phyloP scores from a whole-genome alignment of 306 rosid genomes.

The Acacia acuminata region DNA sequence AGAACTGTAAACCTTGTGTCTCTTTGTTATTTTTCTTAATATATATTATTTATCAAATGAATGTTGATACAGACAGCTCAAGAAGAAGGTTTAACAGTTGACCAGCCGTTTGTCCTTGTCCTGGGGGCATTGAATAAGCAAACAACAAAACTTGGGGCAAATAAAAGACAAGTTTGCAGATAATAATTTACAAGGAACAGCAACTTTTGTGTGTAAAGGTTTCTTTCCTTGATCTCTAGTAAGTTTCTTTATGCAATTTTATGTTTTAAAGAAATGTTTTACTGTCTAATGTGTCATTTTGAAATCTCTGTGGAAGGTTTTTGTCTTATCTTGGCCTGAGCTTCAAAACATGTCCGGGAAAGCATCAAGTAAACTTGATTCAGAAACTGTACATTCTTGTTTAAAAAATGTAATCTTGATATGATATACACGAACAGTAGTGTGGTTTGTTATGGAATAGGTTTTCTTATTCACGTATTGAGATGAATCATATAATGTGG shows the following conservation, averaged over 20 bases:
- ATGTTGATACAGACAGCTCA: slow-evolving; percentile 51
- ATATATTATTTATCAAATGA: slow-evolving; percentile 19
- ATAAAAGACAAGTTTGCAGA: slow-evolving; percentile 29
- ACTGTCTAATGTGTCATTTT: slow-evolving; percentile 36
- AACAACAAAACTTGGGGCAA: slow-evolving; percentile 30
- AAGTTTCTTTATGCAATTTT: slow-evolving; percentile 22
- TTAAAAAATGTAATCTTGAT: too few relatives aligned
- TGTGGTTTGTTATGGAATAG: too few relatives aligned
- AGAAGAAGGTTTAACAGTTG: slow-evolving; percentile 55
- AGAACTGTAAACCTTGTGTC: neutral
- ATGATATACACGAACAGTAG: too few relatives aligned
- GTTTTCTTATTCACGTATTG: too few relatives aligned
- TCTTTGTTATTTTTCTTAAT: slow-evolving; percentile 22
- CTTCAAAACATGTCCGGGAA: too few relatives aligned
- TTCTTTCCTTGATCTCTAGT: slow-evolving; percentile 16
- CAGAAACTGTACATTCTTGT: too few relatives aligned
- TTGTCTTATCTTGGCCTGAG: too few relatives aligned
- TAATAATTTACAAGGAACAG: slow-evolving; percentile 24
- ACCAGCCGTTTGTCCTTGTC: slow-evolving; percentile 15
- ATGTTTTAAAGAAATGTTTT: slow-evolving; percentile 12
- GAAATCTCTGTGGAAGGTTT: too few relatives aligned
- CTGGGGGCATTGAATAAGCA: slow-evolving; percentile 16
- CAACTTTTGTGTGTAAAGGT: slow-evolving; percentile 27
- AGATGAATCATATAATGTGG: too few relatives aligned
- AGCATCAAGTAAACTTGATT: too few relatives aligned